Percentiles rank a stretch among this genome's conserved stretches.
phyloP scores from a whole-genome alignment of 805 yeast species.

The Yamadazyma olivae region DNA sequence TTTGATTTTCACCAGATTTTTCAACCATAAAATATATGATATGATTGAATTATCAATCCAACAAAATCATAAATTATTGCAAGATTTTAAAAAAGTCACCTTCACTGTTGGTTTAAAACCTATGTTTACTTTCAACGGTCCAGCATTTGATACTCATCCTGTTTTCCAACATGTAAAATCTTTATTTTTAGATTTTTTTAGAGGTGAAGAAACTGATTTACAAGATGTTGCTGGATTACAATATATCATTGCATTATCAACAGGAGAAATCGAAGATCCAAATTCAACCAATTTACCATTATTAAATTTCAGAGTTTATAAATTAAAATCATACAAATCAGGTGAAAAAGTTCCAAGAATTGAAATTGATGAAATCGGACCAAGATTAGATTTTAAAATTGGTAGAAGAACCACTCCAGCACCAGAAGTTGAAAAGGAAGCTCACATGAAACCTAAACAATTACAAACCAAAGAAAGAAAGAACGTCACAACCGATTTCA shows the following conservation, averaged over 20 bases:
- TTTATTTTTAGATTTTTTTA: conserved; percentile 83
- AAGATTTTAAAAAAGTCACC: conserved; percentile 77
- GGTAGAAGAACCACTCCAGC: conserved; percentile 83
- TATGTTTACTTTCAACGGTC: conserved; percentile 89
- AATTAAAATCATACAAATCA: conserved; percentile 73
- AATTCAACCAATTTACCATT: conserved; percentile 71
- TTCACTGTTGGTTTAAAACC: conserved; percentile 91
- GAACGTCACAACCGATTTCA: conserved; percentile 79
- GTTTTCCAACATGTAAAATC: conserved; percentile 83
- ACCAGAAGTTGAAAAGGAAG: conserved; percentile 89
- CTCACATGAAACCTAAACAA: conserved; percentile 75
- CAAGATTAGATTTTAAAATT: conserved; percentile 86
- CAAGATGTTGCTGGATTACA: conserved; percentile 96
- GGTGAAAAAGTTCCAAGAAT: conserved; percentile 92
- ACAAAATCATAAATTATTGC: conserved; percentile 61
- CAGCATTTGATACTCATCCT: conserved; percentile 87
- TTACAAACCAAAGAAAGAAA: conserved; percentile 78
- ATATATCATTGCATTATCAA: conserved; percentile 78
- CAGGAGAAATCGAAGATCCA: conserved; percentile 71
- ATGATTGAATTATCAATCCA: conserved; percentile 86
- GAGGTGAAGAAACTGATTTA: conserved; percentile 75
- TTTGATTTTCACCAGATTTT: conserved; percentile 83
- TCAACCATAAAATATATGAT: conserved; percentile 86
- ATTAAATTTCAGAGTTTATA: conserved; percentile 88
- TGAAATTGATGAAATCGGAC: conserved; percentile 93